Evolutionary conservation across 345 rosid species (phyloP).

Genomic region (Rhizophora apiculata): DNA sequence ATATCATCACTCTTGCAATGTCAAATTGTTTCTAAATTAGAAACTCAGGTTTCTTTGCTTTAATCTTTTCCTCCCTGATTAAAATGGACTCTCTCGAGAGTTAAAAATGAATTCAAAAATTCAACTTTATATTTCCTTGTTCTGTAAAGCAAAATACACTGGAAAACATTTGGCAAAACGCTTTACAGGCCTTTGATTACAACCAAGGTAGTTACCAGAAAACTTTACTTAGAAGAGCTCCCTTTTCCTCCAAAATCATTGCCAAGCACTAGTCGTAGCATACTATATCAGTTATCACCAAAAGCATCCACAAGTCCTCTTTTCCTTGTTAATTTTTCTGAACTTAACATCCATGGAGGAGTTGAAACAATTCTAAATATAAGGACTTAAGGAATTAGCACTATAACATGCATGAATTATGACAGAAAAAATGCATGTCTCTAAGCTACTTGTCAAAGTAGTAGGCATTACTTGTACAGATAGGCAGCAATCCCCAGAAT

Average conservation of each 20-base stretch:
- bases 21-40: background rate
- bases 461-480: slow-evolving; percentile 77
- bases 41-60: too few species aligned
- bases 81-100: too few species aligned
- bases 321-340: background rate
- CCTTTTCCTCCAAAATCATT: too few species aligned
- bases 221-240: too few species aligned
- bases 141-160: too few species aligned
- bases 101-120: too few species aligned
- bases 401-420: slow-evolving; percentile 1
- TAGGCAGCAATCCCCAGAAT: slow-evolving; percentile 98
- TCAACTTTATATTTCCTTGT: too few species aligned
- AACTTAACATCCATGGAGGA: background rate
- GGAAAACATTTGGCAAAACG: too few species aligned
- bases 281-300: background rate
- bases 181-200: too few species aligned
- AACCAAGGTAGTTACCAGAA: too few species aligned
- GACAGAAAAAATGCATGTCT: background rate
- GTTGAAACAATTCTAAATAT: background rate
- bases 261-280: too few species aligned
- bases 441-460: slow-evolving; percentile 5
- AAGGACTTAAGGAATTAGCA: background rate
- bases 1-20: background rate
- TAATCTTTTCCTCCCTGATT: too few species aligned
- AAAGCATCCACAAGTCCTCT: background rate